Conservation (phyloP, 2,329 filamentous ascomycete genomes). For the Ceratocystis albifundus region DNA sequence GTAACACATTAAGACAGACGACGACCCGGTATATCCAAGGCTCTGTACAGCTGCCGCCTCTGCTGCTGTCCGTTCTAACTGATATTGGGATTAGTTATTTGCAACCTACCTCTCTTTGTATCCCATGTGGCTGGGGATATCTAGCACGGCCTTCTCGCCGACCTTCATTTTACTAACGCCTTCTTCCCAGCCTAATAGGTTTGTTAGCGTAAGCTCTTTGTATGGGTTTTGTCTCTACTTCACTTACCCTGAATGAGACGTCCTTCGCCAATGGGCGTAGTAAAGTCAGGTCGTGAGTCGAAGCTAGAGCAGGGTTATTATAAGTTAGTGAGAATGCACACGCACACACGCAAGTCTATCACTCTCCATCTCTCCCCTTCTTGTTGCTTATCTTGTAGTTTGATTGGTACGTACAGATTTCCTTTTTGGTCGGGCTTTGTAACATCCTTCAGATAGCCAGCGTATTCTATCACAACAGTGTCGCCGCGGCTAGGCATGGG, state of each 20-base stretch:
- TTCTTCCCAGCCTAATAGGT: slow-evolving; percentile 61
- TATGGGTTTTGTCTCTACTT: background rate
- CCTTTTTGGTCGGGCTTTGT: slow-evolving; percentile 54
- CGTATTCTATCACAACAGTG: slow-evolving; percentile 79
- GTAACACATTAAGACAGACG: background rate
- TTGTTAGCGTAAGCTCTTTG: background rate
- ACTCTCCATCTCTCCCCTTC: background rate
- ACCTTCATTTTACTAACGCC: slow-evolving; percentile 76
- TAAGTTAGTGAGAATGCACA: too few relatives aligned
- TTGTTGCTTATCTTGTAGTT: background rate
- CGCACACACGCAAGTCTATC: background rate
- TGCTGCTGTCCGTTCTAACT: background rate
- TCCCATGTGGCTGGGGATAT: slow-evolving; percentile 61
- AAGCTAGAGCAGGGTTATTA: slow-evolving; percentile 47
- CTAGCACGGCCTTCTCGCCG: slow-evolving; percentile 78
- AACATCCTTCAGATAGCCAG: slow-evolving; percentile 67
- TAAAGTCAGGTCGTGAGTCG: slow-evolving; percentile 62
- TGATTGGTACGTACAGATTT: slow-evolving; percentile 48
- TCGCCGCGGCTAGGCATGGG: slow-evolving; percentile 54
- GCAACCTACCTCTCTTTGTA: slow-evolving; percentile 49
- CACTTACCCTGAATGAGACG: slow-evolving; percentile 71
- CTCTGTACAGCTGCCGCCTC: background rate
- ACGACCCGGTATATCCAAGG: background rate
- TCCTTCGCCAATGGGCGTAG: slow-evolving; percentile 66
- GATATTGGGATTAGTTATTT: background rate